A percentile compares a stretch with the other conserved stretches of the same genome.
These are phyloP conservation scores for Ophiocordyceps sinensis DNA, from an alignment of 2,329 filamentous ascomycete species.

Conservation along the genomic window DNA sequence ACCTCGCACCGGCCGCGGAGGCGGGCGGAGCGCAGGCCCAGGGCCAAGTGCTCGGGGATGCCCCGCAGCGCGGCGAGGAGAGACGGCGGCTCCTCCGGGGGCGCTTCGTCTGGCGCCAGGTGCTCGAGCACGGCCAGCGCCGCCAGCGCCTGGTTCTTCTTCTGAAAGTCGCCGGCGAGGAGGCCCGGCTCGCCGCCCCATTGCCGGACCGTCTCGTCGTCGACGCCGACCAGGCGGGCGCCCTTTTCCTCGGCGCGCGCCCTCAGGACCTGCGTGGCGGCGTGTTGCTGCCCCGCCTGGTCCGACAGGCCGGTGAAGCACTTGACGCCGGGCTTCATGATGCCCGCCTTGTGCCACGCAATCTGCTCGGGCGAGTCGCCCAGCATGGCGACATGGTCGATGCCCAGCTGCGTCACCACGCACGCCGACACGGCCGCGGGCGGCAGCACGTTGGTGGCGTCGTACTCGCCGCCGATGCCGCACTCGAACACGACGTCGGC, in stretches of 20 bases:
- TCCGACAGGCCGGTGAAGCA: constrained; percentile 18
- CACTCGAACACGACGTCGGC: constrained; percentile 76
- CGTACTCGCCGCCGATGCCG: constrained; percentile 86
- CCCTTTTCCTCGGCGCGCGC: constrained; percentile 44
- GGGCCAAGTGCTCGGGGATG: constrained; percentile 32
- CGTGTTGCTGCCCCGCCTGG: constrained; percentile 15
- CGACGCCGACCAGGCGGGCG: constrained; percentile 26
- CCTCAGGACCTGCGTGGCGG: constrained; percentile 37
- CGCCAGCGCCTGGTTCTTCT: constrained; percentile 44
- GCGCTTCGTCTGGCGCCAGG: too few species aligned
- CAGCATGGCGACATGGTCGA: constrained; percentile 73
- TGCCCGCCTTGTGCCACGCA: constrained; percentile 81
- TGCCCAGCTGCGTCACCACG: constrained; percentile 66
- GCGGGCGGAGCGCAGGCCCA: constrained; percentile 50
- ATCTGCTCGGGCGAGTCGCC: constrained; percentile 69
- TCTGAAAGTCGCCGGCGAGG: constrained; percentile 38
- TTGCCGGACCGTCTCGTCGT: constrained; percentile 19
- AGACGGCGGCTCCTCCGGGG: too few species aligned
- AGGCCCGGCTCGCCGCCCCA: constrained; percentile 27
- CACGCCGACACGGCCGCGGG: constrained; percentile 48
- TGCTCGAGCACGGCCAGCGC: constrained; percentile 42
- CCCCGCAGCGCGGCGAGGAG: constrained; percentile 8
- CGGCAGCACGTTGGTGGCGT: constrained; percentile 75
- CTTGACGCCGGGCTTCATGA: constrained; percentile 52
- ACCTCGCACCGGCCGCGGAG: constrained; percentile 69